Base-by-base conservation (phyloP, 768 basidiomycete species). In the Serendipita vermifera region DNA sequence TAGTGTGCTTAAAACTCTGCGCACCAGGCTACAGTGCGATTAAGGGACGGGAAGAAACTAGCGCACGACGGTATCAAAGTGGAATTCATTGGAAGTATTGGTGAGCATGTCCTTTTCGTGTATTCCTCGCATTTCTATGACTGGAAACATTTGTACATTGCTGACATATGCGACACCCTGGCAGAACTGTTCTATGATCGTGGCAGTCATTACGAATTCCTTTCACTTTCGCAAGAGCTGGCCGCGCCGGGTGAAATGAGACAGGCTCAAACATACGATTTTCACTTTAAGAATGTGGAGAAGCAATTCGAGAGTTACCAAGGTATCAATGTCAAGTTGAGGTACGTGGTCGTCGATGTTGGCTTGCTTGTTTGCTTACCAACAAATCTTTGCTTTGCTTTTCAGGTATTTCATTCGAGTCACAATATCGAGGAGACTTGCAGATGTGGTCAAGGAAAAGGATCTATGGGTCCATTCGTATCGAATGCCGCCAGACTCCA, bases 401-500 rank as follows among this genome's bases (percentile, higher is more conserved):
- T 11, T 64, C 35, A 98, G 93, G 62, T 98, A 98, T 70, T 89
- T 91, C 66, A 70, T 97, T 17, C 85, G 93, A 33, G 87, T 96
- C 2, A 83, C 87, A 2, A 84, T 99, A 57, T 87, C 91, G 7
- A 77, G 93, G 51, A 73, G 93, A 62, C 87, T 97, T 76, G 92
- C 91, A 15, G 93, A 97, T 63, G 89, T 93, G 3, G 72, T 78
- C 43, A 94, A 94, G 69, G 96, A 98, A 70, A 83, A 76, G 66
- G 96, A 99, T 60, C 66, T 97, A 17, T 98, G 94, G 94, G 94
- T 98, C 3, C 94, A 99, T 68, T 94, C 88, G 3, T 99, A 86
- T 74, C 85, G 93, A 33, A 97, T 97, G 89, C 96, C 94, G 7
- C 92, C 94, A 56, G 96, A 98, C 69, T 87, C 81, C 65, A 97